A percentile compares a stretch with the other conserved stretches of the same genome.
These are phyloP conservation scores for Gossypium longicalyx DNA, from an alignment of 345 rosid genomes.

Conservation along the genomic window DNA sequence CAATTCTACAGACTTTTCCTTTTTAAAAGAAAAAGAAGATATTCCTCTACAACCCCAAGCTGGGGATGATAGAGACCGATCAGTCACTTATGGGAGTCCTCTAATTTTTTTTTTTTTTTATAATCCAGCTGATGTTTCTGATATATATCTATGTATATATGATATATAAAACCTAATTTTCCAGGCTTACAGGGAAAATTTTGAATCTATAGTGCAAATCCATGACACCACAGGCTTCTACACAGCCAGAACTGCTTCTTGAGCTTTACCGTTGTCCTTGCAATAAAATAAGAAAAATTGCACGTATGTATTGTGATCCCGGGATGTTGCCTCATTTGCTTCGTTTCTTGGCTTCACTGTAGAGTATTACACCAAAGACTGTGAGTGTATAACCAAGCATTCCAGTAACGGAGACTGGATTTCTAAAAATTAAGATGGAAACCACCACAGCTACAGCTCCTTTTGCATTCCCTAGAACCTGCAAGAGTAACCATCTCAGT, in stretches of 20 bases:
- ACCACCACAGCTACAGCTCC: conserved; percentile 98
- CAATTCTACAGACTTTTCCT: conserved; percentile 37
- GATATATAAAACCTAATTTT: conserved; percentile 13
- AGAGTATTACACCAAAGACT: conserved; percentile 82
- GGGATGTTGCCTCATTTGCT: conserved; percentile 47
- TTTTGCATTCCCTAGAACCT: conserved; percentile 98
- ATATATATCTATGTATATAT: background rate
- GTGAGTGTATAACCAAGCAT: conserved; percentile 94
- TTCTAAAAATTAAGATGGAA: conserved; percentile 84
- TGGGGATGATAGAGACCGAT: conserved; percentile 25
- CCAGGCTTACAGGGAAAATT: conserved; percentile 30
- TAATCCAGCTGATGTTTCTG: conserved; percentile 38
- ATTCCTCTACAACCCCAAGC: conserved; percentile 32
- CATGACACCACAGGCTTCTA: conserved; percentile 20
- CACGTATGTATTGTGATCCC: background rate
- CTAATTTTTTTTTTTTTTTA: too few species aligned
- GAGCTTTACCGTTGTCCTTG: conserved; percentile 18
- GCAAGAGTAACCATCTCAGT: conserved; percentile 12
- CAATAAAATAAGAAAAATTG: too few species aligned
- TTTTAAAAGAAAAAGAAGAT: conserved; percentile 46
- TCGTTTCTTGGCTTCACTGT: conserved; percentile 96
- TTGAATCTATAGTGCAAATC: conserved; percentile 25
- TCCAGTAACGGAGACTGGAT: conserved; percentile 94
- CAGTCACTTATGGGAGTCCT: too few species aligned
- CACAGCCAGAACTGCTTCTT: conserved; percentile 15